Percentiles rank a stretch among this genome's conserved stretches.
Evolutionary conservation across 1,139 yeast genomes (phyloP).

Genomic region (Candida labiduridarum): DNA sequence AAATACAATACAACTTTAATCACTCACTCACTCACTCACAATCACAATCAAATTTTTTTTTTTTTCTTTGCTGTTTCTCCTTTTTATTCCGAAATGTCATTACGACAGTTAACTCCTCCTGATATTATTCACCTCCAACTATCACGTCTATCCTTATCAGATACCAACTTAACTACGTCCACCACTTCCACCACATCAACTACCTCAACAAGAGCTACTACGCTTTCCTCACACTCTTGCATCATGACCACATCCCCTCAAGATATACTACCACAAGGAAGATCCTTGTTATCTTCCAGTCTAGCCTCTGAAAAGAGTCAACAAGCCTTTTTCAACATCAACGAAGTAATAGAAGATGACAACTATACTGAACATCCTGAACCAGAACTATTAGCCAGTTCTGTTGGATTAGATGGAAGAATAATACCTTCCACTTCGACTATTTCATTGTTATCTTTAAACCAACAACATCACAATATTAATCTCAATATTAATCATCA

Average conservation of each 20-base stretch:
- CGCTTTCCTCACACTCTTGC: too few relatives aligned
- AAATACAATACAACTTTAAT: too few relatives aligned
- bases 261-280: constrained; percentile 14
- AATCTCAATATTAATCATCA: constrained; percentile 12
- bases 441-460: constrained; percentile 54
- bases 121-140: constrained; percentile 8
- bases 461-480: constrained; percentile 18
- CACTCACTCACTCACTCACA: too few relatives aligned
- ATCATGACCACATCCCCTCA: constrained; percentile 3
- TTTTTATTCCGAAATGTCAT: constrained; percentile 1
- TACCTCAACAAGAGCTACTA: background rate
- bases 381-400: constrained; percentile 55
- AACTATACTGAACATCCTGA: constrained; percentile 44
- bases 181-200: background rate
- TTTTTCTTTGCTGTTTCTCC: constrained; percentile 1
- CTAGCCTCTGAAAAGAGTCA: constrained; percentile 24
- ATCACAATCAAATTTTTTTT: background rate
- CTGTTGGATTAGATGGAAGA: constrained; percentile 54
- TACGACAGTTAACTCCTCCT: constrained; percentile 5
- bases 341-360: constrained; percentile 11
- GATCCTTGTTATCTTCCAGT: constrained; percentile 30
- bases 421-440: constrained; percentile 57
- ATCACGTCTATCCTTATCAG: constrained; percentile 6
- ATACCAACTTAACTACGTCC: background rate
- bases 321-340: constrained; percentile 6